Evolutionary conservation across 352 stramenopile genomes (phyloP).

Genomic region (Pythium dissotocum): DNA sequence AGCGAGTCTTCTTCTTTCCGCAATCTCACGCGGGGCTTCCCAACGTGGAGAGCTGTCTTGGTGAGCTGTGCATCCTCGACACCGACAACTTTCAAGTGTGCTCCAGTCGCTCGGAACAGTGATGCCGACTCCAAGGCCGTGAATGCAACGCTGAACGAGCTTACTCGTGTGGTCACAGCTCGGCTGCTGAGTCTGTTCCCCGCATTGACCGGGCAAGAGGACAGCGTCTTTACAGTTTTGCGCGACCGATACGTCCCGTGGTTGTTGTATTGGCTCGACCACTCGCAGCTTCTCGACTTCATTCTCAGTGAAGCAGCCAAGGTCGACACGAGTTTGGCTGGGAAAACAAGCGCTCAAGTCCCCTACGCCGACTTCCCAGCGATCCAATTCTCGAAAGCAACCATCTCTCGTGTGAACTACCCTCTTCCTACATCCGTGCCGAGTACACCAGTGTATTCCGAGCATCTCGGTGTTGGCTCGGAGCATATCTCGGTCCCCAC

Average conservation of each 20-base stretch:
- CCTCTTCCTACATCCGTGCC: conserved; percentile 13
- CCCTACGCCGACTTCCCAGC: conserved; percentile 19
- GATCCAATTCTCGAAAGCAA: conserved; percentile 54
- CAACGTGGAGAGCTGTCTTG: conserved; percentile 44
- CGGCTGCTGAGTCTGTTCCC: background rate
- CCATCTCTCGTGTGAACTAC: conserved; percentile 35
- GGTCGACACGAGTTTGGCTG: conserved; percentile 6
- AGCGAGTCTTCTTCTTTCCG: conserved; percentile 34
- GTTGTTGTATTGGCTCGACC: conserved; percentile 43
- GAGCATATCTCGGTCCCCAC: conserved; percentile 38
- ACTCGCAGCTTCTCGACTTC: conserved; percentile 37
- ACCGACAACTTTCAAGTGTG: conserved; percentile 10
- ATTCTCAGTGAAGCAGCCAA: conserved; percentile 32
- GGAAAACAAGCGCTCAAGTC: background rate
- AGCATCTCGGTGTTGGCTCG: conserved; percentile 40
- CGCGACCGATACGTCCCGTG: conserved; percentile 37
- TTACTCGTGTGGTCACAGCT: background rate
- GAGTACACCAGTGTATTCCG: conserved; percentile 11
- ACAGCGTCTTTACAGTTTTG: conserved; percentile 29
- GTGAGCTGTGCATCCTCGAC: conserved; percentile 32
- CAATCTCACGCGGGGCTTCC: conserved; percentile 37
- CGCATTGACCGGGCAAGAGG: background rate
- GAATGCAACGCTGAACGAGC: background rate
- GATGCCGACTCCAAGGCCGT: background rate
- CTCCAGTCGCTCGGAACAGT: background rate